Conservation (phyloP, 805 yeast species). For the Candida saitoana region DNA sequence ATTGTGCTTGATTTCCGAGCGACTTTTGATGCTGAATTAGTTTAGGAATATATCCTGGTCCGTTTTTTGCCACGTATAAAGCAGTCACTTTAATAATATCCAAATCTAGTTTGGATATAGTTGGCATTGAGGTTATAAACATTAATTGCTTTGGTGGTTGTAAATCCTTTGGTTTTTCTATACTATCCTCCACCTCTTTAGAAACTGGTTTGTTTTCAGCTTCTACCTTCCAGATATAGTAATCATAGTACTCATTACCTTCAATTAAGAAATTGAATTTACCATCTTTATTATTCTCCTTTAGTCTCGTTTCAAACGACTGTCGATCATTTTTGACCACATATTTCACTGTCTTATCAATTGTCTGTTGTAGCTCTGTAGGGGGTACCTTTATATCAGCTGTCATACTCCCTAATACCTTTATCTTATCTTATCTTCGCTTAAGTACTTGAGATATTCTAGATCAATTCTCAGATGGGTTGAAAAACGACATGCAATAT, state of each 20-base stretch:
- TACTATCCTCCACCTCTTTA: background rate
- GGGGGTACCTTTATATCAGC: constrained; percentile 42
- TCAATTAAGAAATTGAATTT: constrained; percentile 63
- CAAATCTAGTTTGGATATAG: constrained; percentile 58
- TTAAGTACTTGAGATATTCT: too few species aligned
- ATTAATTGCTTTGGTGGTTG: constrained; percentile 17
- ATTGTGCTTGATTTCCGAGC: constrained; percentile 46
- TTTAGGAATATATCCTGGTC: constrained; percentile 34
- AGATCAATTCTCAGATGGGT: background rate
- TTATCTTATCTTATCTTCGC: too few species aligned
- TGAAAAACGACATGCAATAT: background rate
- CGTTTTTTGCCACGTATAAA: constrained; percentile 58
- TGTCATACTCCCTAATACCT: constrained; percentile 8
- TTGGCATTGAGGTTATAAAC: constrained; percentile 27
- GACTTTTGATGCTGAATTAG: constrained; percentile 35
- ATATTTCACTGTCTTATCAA: constrained; percentile 69
- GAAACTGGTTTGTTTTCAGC: constrained; percentile 4
- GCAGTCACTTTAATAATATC: constrained; percentile 74
- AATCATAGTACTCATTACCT: constrained; percentile 52
- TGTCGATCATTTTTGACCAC: constrained; percentile 60
- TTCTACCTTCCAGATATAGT: constrained; percentile 45
- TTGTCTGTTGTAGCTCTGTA: constrained; percentile 44
- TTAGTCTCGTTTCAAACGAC: constrained; percentile 58
- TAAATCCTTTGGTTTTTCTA: background rate
- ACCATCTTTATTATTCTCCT: constrained; percentile 41